Evolutionary conservation across 1,284 basidiomycete species (phyloP).

Genomic region (Butyriboletus appendiculatus): DNA sequence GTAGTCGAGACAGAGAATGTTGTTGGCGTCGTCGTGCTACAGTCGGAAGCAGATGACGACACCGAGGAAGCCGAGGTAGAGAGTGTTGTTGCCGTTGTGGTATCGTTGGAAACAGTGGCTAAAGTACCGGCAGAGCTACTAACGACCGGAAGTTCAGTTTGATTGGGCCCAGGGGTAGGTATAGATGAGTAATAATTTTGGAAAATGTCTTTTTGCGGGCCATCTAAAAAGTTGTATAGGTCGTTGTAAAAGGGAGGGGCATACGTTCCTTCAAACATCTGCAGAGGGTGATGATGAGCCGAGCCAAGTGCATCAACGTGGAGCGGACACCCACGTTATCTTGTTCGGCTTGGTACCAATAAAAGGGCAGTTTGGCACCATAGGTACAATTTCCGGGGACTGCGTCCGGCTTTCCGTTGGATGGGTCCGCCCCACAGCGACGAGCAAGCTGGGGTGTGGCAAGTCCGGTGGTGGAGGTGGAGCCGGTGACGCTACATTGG

Average conservation of each 20-base stretch:
- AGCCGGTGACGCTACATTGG: constrained; percentile 64
- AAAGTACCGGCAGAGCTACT: background rate
- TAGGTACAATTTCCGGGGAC: constrained; percentile 66
- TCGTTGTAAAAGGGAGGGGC: constrained; percentile 46
- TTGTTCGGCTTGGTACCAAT: constrained; percentile 62
- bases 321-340: constrained; percentile 48
- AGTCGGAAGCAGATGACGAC: no score
- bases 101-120: background rate
- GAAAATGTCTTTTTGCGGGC: constrained; percentile 54
- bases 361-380: constrained; percentile 64
- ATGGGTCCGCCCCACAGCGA: constrained; percentile 58
- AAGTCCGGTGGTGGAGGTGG: constrained; percentile 52
- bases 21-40: background rate
- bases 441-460: constrained; percentile 54
- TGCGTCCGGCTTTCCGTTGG: constrained; percentile 40
- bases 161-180: constrained; percentile 25
- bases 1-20: background rate
- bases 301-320: background rate
- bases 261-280: constrained; percentile 47
- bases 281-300: background rate
- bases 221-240: constrained; percentile 46
- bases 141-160: constrained; percentile 23
- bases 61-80: background rate
- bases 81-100: background rate
- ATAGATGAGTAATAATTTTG: constrained; percentile 21